Evolutionary conservation across 371 early-diverging fungal species (phyloP).

Genomic region (Vairimorpha apis): DNA sequence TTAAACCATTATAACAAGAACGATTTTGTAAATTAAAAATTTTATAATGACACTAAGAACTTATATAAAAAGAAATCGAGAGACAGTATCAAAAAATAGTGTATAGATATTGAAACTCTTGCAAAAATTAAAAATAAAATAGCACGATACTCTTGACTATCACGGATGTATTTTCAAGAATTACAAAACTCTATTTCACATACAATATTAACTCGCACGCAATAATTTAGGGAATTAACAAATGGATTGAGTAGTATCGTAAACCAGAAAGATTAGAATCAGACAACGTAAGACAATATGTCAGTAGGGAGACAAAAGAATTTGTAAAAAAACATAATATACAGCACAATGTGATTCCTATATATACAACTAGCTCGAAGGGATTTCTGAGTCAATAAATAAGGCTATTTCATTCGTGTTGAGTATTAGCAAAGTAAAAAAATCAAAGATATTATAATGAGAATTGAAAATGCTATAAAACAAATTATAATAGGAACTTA

Average conservation of each 20-base stretch:
- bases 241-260: background rate
- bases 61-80: no score
- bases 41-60: no score
- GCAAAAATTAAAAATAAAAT: no score
- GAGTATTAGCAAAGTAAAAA: background rate
- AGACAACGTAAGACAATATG: constrained; percentile 17
- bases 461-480: no score
- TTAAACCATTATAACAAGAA: no score
- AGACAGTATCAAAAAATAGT: no score
- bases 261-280: background rate
- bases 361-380: background rate
- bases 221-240: background rate
- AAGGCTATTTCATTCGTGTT: background rate
- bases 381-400: background rate
- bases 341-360: background rate
- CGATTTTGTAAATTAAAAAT: no score
- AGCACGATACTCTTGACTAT: background rate
- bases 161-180: background rate
- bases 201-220: background rate
- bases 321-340: background rate
- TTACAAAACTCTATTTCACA: background rate
- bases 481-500: no score
- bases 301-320: constrained; percentile 7
- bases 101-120: no score
- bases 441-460: no score